Conservation (phyloP, 1,139 yeast genomes). For the Saccharomyces hybrid region DNA sequence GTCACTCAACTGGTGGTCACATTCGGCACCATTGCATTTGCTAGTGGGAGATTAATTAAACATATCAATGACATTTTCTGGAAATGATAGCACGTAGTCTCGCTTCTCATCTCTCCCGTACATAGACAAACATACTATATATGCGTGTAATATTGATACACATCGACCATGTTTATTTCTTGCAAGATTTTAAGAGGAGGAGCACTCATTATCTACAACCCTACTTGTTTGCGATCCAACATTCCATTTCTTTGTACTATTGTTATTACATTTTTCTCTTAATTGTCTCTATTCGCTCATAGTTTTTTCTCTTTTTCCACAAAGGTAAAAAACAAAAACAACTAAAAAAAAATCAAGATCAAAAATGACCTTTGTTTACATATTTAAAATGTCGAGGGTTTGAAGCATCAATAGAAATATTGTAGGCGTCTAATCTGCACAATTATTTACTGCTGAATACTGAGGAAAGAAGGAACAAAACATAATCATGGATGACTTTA, state of each 20-base stretch:
- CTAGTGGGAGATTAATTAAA: slow-evolving; percentile 53
- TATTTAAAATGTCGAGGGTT: not conserved
- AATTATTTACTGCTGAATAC: not conserved
- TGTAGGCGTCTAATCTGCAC: not conserved
- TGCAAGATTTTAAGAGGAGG: not conserved
- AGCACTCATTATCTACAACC: not conserved
- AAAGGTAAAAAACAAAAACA: not conserved
- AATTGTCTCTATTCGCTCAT: not conserved
- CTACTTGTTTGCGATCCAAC: not conserved
- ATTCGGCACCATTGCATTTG: slow-evolving; percentile 55
- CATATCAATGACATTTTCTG: slow-evolving; percentile 68
- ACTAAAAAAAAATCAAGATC: not conserved
- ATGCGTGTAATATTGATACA: not conserved
- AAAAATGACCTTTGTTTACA: not conserved
- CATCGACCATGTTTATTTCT: not conserved
- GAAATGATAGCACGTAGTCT: slow-evolving; percentile 16
- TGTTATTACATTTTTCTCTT: not conserved
- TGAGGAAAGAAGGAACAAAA: not conserved
- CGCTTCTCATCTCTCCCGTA: not conserved
- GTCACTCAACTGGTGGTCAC: slow-evolving; percentile 56
- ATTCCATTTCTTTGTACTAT: not conserved
- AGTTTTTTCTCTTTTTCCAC: not conserved
- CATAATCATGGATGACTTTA: not conserved
- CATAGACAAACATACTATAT: not conserved
- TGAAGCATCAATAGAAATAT: not conserved